Evolutionary conservation across 306 rosid genomes (phyloP), one percentile per base, ranked within the genome.

Genomic region (Vicia villosa): DNA sequence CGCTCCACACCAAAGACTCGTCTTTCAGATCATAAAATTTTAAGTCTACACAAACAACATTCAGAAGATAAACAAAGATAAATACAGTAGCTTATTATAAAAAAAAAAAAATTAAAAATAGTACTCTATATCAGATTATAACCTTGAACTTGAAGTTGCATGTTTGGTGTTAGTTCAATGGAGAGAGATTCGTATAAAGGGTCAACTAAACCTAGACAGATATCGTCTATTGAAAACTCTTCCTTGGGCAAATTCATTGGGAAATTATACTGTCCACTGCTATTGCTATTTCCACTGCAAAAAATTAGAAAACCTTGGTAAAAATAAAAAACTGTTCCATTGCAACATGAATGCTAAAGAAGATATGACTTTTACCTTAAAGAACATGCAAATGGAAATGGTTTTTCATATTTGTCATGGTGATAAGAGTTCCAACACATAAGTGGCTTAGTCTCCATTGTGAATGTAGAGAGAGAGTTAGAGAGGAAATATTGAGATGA

Each of bases 141-240:
- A 81, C 92, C 92, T 84, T 71, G 69, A 0, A 74, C 92, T 84
- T 71, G 69, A 0, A 74, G 1, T 5, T 6, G 8, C 1, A 72
- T 1, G 21, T 4, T 72, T 37, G 41, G 34, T 8, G 54, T 66
- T 9, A 89, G 79, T 8, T 80, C 89, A n/a, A 83, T 15, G 51
- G 75, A 65, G 5, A 73, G 43, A 0, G 80, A 15, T 8, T 81
- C 46, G 24, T 63, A 77, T 0, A 82, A 14, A 6, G 84, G 80
- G 4, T 80, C 79, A 14, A 73, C 2, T 38, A 30, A 52, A 7
- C 80, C 89, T 22, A 37, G 26, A 28, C 42, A 10, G 57, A 14
- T 13, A 0, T 86, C 85, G 61, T 63, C 3, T 0, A 41, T 19
- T 2, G 80, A 54, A 65, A 74, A 58, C 20, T 77, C 81, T 5